These are phyloP conservation scores for Taphrina flavorubra DNA, from an alignment of 1,139 yeast species.

Conservation along the genomic window DNA sequence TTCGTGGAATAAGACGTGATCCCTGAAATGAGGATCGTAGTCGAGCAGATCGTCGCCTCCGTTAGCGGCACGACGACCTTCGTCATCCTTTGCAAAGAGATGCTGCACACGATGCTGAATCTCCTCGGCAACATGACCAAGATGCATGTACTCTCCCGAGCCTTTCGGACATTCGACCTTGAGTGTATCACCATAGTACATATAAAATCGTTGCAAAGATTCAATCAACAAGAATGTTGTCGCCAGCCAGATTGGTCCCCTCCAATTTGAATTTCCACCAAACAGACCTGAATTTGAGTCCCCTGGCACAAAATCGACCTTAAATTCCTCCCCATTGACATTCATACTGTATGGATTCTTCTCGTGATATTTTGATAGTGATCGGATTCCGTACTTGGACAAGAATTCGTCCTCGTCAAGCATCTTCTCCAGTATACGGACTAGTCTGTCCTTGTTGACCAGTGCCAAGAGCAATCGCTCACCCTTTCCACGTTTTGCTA, in stretches of 20 bases:
- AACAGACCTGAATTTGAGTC: slow-evolving; percentile 94
- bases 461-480: slow-evolving; percentile 81
- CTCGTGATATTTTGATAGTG: slow-evolving; percentile 85
- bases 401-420: slow-evolving; percentile 88
- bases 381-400: slow-evolving; percentile 86
- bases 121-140: slow-evolving; percentile 93
- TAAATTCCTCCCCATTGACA: slow-evolving; percentile 76
- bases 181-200: slow-evolving; percentile 86
- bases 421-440: slow-evolving; percentile 78
- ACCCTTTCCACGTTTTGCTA: slow-evolving; percentile 83
- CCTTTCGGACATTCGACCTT: slow-evolving; percentile 92
- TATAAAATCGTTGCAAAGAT: slow-evolving; percentile 83
- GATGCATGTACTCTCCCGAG: slow-evolving; percentile 76
- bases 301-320: slow-evolving; percentile 84
- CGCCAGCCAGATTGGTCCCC: slow-evolving; percentile 99
- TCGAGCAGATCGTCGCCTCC: slow-evolving; percentile 69
- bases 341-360: slow-evolving; percentile 85
- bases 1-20: slow-evolving; percentile 80
- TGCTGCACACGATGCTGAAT: slow-evolving; percentile 85
- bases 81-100: slow-evolving; percentile 73
- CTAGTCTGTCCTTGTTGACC: slow-evolving; percentile 79
- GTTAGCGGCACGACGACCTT: slow-evolving; percentile 78
- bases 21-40: slow-evolving; percentile 75
- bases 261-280: slow-evolving; percentile 97
- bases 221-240: slow-evolving; percentile 87